Percentiles rank a stretch among this genome's conserved stretches.
phyloP scores from a whole-genome alignment of 495 filamentous ascomycete species.

The Podospora didyma region DNA sequence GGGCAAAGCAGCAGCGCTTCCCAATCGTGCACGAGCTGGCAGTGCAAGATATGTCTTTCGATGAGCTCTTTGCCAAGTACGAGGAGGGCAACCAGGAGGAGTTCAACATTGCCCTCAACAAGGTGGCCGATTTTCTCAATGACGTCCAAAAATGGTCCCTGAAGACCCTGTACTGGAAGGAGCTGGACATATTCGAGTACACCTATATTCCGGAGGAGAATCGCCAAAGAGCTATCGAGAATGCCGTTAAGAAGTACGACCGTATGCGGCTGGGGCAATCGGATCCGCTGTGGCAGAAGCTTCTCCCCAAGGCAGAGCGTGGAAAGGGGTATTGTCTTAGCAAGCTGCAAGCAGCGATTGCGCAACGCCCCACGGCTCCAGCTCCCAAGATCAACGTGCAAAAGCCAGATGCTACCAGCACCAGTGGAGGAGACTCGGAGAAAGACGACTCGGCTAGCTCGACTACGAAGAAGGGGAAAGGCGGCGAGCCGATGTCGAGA shows the following conservation, averaged over 20 bases:
- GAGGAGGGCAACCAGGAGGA: conserved; percentile 55
- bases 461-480: conserved; percentile 32
- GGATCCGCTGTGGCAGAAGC: conserved; percentile 75
- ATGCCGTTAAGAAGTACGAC: conserved; percentile 79
- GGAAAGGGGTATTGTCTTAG: conserved; percentile 79
- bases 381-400: conserved; percentile 57
- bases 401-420: conserved; percentile 50
- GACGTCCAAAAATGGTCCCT: conserved; percentile 62
- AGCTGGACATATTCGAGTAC: conserved; percentile 79
- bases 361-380: conserved; percentile 53
- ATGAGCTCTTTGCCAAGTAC: conserved; percentile 52
- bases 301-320: conserved; percentile 70
- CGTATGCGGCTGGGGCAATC: conserved; percentile 65
- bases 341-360: conserved; percentile 60
- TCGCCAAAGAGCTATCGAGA: conserved; percentile 75
- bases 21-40: conserved; percentile 75
- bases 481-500: conserved; percentile 49
- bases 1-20: conserved; percentile 50
- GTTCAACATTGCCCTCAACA: conserved; percentile 50
- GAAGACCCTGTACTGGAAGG: conserved; percentile 69
- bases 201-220: conserved; percentile 62
- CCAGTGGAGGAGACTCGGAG: conserved; percentile 53
- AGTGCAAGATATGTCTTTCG: conserved; percentile 52
- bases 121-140: conserved; percentile 52
- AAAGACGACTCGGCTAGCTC: conserved; percentile 29